These are phyloP conservation scores for Boletus huronensis DNA, from an alignment of 768 basidiomycete species.

Conservation along the genomic window DNA sequence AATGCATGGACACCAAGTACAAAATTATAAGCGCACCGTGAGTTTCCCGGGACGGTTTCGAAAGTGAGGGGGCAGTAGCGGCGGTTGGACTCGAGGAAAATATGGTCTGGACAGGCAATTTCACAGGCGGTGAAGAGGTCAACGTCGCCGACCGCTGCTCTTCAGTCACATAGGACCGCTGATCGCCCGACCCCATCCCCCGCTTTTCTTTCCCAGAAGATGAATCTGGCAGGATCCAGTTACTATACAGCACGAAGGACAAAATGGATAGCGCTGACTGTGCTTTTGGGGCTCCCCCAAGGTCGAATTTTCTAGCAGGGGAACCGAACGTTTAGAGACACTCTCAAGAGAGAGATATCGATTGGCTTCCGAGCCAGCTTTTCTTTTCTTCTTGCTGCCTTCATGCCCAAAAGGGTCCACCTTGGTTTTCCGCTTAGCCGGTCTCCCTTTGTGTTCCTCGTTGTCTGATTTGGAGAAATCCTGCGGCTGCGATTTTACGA, in stretches of 20 bases:
- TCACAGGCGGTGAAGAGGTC: constrained; percentile 2
- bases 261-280: constrained; percentile 12
- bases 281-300: not conserved
- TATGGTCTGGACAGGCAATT: constrained; percentile 6
- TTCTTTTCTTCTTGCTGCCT: constrained; percentile 44
- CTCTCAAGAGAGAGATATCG: not conserved
- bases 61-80: not conserved
- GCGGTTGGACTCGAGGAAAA: not conserved
- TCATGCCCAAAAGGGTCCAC: constrained; percentile 52
- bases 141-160: not conserved
- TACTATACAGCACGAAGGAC: not conserved
- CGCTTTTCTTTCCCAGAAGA: constrained; percentile 5
- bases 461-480: constrained; percentile 36
- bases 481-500: constrained; percentile 32
- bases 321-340: not conserved
- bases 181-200: not conserved
- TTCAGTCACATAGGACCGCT: not conserved
- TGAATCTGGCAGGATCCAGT: constrained; percentile 5
- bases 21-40: constrained; percentile 18
- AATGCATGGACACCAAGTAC: constrained; percentile 4
- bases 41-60: constrained; percentile 3
- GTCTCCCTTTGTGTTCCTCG: constrained; percentile 55
- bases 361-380: constrained; percentile 18
- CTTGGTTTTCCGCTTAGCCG: constrained; percentile 57
- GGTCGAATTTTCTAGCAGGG: not conserved